phyloP scores from a whole-genome alignment of 352 stramenopile species.

The Phytophthora cajani region DNA sequence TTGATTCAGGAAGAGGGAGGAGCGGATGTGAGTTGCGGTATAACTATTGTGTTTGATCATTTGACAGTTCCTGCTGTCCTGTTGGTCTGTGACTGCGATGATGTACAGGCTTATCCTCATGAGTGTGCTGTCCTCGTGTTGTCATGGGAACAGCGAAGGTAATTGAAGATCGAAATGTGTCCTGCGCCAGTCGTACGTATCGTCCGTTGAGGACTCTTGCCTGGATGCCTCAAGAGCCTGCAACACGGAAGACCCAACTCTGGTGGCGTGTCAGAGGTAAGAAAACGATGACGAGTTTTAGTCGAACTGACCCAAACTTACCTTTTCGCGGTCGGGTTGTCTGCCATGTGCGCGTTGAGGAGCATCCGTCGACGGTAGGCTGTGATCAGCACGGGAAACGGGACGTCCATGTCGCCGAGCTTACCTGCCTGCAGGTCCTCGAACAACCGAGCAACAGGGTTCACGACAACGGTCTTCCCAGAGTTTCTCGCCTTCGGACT shows the following conservation, averaged over 20 bases:
- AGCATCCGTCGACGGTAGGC: conserved; percentile 82
- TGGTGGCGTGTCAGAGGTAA: conserved; percentile 12
- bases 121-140: too few relatives aligned
- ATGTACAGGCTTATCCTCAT: background rate
- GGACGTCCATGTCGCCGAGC: conserved; percentile 74
- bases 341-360: conserved; percentile 85
- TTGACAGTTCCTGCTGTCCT: conserved; percentile 9
- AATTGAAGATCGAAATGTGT: conserved; percentile 34
- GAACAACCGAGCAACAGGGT: conserved; percentile 81
- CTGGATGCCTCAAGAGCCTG: conserved; percentile 68
- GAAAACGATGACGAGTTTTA: background rate
- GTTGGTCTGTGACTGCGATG: conserved; percentile 2
- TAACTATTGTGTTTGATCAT: conserved; percentile 36
- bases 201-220: conserved; percentile 6
- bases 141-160: conserved; percentile 17
- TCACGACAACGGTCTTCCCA: conserved; percentile 24
- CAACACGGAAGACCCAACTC: conserved; percentile 47
- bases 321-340: conserved; percentile 56
- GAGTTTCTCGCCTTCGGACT: conserved; percentile 14
- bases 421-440: conserved; percentile 80
- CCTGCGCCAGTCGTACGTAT: conserved; percentile 30
- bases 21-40: conserved; percentile 44
- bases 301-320: conserved; percentile 15
- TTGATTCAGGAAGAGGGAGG: conserved; percentile 32
- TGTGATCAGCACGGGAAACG: conserved; percentile 82